Percentiles rank a stretch among this genome's conserved stretches.
phyloP scores from a whole-genome alignment of 768 basidiomycete genomes.

The Boletus sp. region DNA sequence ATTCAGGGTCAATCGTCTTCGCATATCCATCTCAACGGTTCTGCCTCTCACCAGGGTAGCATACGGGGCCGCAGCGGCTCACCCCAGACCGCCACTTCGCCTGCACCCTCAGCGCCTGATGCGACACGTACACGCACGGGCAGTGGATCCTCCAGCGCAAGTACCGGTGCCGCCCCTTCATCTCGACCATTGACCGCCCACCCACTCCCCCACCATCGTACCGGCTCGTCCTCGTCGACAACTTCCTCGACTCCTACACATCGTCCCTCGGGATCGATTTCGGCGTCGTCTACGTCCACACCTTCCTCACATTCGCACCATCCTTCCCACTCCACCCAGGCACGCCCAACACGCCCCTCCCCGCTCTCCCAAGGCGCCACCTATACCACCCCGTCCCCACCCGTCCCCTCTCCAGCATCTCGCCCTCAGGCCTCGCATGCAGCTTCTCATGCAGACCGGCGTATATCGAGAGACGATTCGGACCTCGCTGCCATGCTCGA shows the following conservation, averaged over 20 bases:
- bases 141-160: slow-evolving; percentile 27
- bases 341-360: slow-evolving; percentile 32
- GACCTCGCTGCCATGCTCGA: slow-evolving; percentile 57
- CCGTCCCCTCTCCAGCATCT: slow-evolving; percentile 13
- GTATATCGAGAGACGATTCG: slow-evolving; percentile 76
- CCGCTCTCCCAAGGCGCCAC: slow-evolving; percentile 33
- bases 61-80: slow-evolving; percentile 37
- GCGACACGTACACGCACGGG: slow-evolving; percentile 31
- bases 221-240: slow-evolving; percentile 28
- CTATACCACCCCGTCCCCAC: slow-evolving; percentile 13
- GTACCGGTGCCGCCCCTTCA: slow-evolving; percentile 5
- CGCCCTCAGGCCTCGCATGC: slow-evolving; percentile 33
- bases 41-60: slow-evolving; percentile 32
- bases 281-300: slow-evolving; percentile 28
- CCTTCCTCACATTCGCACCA: slow-evolving; percentile 30
- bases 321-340: slow-evolving; percentile 23
- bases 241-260: slow-evolving; percentile 18
- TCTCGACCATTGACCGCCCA: slow-evolving; percentile 21
- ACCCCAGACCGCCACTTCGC: slow-evolving; percentile 25
- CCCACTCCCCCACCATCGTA: slow-evolving; percentile 32
- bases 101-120: slow-evolving; percentile 20
- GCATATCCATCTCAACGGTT: slow-evolving; percentile 34
- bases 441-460: slow-evolving; percentile 61
- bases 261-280: slow-evolving; percentile 26
- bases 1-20: slow-evolving; percentile 66